A percentile compares a stretch with the other conserved stretches of the same genome.
Conservation (phyloP, 768 basidiomycete genomes). For the Podaxis pistillaris region DNA sequence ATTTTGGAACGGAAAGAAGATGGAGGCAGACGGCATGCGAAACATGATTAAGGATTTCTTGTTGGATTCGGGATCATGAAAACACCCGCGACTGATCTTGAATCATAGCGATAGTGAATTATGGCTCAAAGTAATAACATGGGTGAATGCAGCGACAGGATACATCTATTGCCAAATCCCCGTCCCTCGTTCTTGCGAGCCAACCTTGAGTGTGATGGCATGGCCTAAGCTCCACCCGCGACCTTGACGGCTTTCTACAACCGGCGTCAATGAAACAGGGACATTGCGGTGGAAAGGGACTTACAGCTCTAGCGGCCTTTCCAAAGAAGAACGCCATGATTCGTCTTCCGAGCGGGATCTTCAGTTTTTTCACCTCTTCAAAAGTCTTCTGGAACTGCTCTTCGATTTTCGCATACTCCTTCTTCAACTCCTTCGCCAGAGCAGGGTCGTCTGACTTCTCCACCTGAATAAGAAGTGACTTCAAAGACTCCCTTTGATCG, state of each 20-base stretch:
- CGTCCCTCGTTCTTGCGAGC: neutral
- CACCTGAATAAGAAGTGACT: constrained; percentile 5
- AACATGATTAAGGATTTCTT: constrained; percentile 1
- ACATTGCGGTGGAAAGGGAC: neutral
- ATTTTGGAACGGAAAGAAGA: neutral
- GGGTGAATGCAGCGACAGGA: no score
- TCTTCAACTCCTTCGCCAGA: constrained; percentile 6
- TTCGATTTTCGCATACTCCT: constrained; percentile 14
- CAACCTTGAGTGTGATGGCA: neutral
- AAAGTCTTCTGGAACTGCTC: constrained; percentile 22
- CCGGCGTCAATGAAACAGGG: neutral
- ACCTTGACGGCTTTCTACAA: constrained; percentile 11
- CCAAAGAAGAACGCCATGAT: constrained; percentile 10
- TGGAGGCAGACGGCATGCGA: neutral
- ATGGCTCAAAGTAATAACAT: neutral
- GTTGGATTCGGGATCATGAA: neutral
- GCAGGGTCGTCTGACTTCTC: constrained; percentile 15
- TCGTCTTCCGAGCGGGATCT: constrained; percentile 11
- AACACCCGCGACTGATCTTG: neutral
- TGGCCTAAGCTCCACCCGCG: neutral
- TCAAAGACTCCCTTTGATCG: constrained; percentile 16
- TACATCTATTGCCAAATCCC: neutral
- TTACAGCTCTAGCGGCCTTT: constrained; percentile 7
- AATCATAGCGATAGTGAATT: neutral
- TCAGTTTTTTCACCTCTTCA: constrained; percentile 17